Evolutionary conservation across 371 early-diverging fungal genomes (phyloP).

Genomic region (Rhizopus microsporus): DNA sequence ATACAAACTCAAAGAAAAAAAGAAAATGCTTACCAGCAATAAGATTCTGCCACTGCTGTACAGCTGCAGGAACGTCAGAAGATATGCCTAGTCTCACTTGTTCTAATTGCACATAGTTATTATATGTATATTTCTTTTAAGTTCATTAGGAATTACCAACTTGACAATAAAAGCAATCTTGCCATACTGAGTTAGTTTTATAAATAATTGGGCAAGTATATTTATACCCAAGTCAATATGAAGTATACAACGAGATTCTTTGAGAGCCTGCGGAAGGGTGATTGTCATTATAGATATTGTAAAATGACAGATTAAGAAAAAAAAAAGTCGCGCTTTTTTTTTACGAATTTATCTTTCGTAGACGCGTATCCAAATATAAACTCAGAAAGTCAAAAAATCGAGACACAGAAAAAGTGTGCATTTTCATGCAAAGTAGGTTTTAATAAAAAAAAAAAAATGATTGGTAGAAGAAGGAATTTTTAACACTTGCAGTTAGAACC

Average conservation of each 20-base stretch:
- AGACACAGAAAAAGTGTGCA: too few species aligned
- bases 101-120: conserved; percentile 45
- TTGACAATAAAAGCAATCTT: conserved; percentile 80
- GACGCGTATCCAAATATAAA: too few species aligned
- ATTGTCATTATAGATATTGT: too few species aligned
- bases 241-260: conserved; percentile 57
- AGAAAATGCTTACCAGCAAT: conserved; percentile 75
- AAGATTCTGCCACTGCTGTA: conserved; percentile 90
- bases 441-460: too few species aligned
- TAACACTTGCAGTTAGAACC: conserved; percentile 13
- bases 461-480: neutral
- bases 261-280: conserved; percentile 48
- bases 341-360: too few species aligned
- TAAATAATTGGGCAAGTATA: conserved; percentile 5
- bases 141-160: conserved; percentile 46
- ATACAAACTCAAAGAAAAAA: neutral
- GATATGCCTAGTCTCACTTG: conserved; percentile 73
- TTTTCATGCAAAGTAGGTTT: too few species aligned
- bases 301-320: too few species aligned
- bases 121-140: neutral
- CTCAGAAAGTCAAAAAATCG: too few species aligned
- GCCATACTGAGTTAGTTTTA: neutral
- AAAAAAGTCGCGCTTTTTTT: too few species aligned
- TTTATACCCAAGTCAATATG: conserved; percentile 63
- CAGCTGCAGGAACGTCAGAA: conserved; percentile 72